Conservation (phyloP, 495 filamentous ascomycete genomes). For the Penicillium antarcticum region DNA sequence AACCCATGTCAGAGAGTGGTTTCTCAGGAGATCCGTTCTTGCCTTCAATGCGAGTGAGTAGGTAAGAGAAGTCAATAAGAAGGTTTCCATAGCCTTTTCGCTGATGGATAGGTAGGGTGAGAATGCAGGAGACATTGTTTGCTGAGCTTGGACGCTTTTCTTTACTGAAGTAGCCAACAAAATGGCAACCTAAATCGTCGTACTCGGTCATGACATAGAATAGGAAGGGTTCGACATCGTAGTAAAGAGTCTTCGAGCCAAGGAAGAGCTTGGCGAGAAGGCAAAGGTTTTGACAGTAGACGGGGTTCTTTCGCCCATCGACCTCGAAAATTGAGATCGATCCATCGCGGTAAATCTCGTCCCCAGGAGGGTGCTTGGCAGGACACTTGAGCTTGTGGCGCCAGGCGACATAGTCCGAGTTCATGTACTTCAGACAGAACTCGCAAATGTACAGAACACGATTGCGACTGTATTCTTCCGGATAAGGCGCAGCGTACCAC, state of each 20-base stretch:
- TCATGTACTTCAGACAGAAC: slow-evolving; percentile 99
- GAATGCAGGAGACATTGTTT: slow-evolving; percentile 96
- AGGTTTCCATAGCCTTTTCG: slow-evolving; percentile 96
- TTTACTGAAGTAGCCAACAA: slow-evolving; percentile 98
- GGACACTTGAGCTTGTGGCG: slow-evolving; percentile 97
- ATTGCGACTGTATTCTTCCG: slow-evolving; percentile 96
- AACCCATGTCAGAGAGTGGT: slow-evolving; percentile 93
- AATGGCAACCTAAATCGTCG: slow-evolving; percentile 90
- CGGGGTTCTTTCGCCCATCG: slow-evolving; percentile 91
- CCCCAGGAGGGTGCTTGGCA: slow-evolving; percentile 91
- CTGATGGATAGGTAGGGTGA: slow-evolving; percentile 93
- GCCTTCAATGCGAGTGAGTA: slow-evolving; percentile 86
- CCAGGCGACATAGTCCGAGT: slow-evolving; percentile 96
- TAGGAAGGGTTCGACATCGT: slow-evolving; percentile 96
- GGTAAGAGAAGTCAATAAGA: slow-evolving; percentile 96
- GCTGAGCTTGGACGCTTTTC: slow-evolving; percentile 93
- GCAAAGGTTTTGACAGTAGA: slow-evolving; percentile 97
- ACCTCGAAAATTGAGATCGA: slow-evolving; percentile 96
- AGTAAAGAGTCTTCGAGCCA: slow-evolving; percentile 96
- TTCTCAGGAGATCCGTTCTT: slow-evolving; percentile 98
- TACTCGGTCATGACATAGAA: slow-evolving; percentile 99
- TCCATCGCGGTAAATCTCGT: slow-evolving; percentile 95
- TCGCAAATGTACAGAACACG: slow-evolving; percentile 96
- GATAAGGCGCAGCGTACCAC: slow-evolving; percentile 99
- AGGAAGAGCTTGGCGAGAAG: slow-evolving; percentile 94